Percentiles rank a stretch among this genome's conserved stretches.
Conservation (phyloP, 2,329 filamentous ascomycete species). For the Monilinia polystroma region DNA sequence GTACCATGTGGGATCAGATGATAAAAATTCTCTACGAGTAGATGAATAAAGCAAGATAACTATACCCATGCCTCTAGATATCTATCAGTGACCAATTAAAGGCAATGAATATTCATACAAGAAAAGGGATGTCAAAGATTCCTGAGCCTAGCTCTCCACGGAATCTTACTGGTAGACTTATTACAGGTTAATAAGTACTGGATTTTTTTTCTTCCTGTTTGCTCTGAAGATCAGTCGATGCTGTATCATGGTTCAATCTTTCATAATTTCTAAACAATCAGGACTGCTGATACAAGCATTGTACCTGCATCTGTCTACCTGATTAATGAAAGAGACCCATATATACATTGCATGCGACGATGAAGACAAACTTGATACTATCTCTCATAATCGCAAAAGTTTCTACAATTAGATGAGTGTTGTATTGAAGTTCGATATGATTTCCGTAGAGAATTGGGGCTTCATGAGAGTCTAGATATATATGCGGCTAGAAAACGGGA, state of each 20-base stretch:
- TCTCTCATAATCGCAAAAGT: neutral
- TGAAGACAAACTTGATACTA: too few species aligned
- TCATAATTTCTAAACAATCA: neutral
- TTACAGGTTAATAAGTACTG: neutral
- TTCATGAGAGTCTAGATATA: neutral
- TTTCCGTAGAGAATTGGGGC: neutral
- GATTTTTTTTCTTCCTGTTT: neutral
- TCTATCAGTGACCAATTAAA: neutral
- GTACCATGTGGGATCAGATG: too few species aligned
- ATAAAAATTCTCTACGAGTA: too few species aligned
- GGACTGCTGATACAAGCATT: neutral
- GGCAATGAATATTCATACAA: too few species aligned
- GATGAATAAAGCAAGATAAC: too few species aligned
- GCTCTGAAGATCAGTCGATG: neutral
- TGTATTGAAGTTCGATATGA: neutral
- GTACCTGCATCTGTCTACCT: neutral
- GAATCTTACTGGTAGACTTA: neutral
- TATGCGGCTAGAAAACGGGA: neutral
- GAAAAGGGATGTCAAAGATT: neutral
- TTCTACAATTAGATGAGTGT: neutral
- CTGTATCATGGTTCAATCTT: neutral
- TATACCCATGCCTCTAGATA: too few species aligned
- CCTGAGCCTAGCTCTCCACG: neutral
- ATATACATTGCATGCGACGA: neutral
- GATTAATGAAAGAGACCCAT: neutral